Base-by-base conservation (phyloP, 2,329 filamentous ascomycete species). In the Emericellopsis atlantica region DNA sequence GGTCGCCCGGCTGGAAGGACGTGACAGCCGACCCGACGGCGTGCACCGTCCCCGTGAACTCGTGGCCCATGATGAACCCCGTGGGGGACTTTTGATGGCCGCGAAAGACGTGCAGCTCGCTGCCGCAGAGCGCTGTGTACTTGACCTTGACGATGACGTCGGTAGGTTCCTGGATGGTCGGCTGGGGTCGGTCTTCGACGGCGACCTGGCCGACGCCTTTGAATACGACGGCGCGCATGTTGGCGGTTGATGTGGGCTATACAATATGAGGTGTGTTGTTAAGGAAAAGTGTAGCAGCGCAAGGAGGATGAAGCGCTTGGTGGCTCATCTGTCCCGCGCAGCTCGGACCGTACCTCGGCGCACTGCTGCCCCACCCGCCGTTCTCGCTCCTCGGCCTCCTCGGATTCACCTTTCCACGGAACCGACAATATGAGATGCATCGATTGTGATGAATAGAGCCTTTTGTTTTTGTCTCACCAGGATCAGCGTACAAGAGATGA, bases 171-270 rank as follows among this genome's bases (percentile, higher is more conserved):
- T 81, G 69, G 47, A 95, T 70, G 49, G 76, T 73, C 2, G 89
- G 89, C 11, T 90, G 71, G 0, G 87, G 87, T 16, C 85, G 74
- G 44, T 92, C 77, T 62, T 94, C 82, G 42, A 95, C 62, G 1
- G 74, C 80, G 41, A 94, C 72, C 54, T 84, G 78, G 52, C 74
- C 70, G 4, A 84, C 81, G 2, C 82, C 86, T 46, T 90, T 81
- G 64, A 95, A 93, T 41, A 95, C 75, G 24, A 95, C 85, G 24
- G 87, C 87, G 59, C 84, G 84, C 89, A 95, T 95, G 0, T 74
- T 84, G 31, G 54, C 10, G 26, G 6, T 29, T 29, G 26, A 29
- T 3, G 6, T 4, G 26, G 3, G 18, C 18, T 21, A 5, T 21
- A 21, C 18, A 21, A 21, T 3, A 21, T 21, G 18, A 21, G 18